phyloP scores from a whole-genome alignment of 768 basidiomycete genomes.

The Russula griseocarnosa region DNA sequence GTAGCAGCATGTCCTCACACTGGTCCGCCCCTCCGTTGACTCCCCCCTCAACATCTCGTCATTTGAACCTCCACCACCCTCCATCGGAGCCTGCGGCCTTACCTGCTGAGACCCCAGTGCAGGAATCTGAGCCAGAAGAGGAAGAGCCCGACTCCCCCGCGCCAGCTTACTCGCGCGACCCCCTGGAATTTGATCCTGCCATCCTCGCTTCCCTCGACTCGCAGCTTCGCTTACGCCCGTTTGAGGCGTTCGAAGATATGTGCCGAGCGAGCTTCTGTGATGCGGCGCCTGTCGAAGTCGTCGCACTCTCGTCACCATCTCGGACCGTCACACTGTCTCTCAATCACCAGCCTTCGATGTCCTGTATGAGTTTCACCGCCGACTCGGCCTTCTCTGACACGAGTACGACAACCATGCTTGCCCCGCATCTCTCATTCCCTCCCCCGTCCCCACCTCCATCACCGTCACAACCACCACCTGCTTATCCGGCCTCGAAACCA shows the following conservation, averaged over 20 bases:
- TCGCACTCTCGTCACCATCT: not conserved
- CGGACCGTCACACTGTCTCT: slow-evolving; percentile 2
- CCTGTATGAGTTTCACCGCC: slow-evolving; percentile 1
- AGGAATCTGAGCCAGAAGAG: not conserved
- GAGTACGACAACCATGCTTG: slow-evolving; percentile 9
- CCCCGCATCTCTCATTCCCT: not conserved
- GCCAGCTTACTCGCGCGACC: slow-evolving; percentile 20
- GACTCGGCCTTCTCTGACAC: not conserved
- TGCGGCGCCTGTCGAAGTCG: not conserved
- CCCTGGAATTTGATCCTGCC: slow-evolving; percentile 18
- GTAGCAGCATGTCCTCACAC: slow-evolving; percentile 12
- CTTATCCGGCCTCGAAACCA: slow-evolving; percentile 13
- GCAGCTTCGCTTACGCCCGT: slow-evolving; percentile 11
- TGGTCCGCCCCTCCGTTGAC: slow-evolving; percentile 19
- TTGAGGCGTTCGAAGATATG: slow-evolving; percentile 20
- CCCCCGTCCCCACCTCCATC: not conserved
- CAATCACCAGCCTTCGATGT: not conserved
- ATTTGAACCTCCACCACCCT: not conserved
- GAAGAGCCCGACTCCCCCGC: slow-evolving; percentile 16
- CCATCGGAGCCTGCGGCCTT: not conserved
- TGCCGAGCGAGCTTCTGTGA: slow-evolving; percentile 11
- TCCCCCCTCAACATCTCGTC: slow-evolving; percentile 10
- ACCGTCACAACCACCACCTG: not conserved
- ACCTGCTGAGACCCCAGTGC: not conserved
- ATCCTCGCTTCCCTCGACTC: slow-evolving; percentile 18